A percentile compares a stretch with the other conserved stretches of the same genome.
These are phyloP conservation scores for Neobulgaria alba DNA, from an alignment of 2,329 filamentous ascomycete genomes.

Conservation along the genomic window DNA sequence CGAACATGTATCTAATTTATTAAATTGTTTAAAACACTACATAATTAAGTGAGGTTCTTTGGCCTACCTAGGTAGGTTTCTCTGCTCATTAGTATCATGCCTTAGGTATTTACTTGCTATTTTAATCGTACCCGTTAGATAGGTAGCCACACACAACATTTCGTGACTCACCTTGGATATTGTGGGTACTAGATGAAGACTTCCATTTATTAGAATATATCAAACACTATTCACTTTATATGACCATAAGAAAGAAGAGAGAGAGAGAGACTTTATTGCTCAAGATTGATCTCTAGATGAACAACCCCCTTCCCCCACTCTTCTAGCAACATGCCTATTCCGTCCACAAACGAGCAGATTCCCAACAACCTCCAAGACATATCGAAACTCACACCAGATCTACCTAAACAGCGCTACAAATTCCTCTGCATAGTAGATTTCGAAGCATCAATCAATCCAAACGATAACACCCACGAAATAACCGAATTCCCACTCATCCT, in stretches of 20 bases:
- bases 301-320: not conserved
- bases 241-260: no score
- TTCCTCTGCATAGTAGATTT: slow-evolving; percentile 12
- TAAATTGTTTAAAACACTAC: no score
- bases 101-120: no score
- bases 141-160: no score
- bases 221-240: not conserved
- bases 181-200: no score
- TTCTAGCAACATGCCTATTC: not conserved
- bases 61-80: no score
- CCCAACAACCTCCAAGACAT: slow-evolving; percentile 2
- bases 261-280: slow-evolving; percentile 2
- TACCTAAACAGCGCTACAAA: slow-evolving; percentile 5
- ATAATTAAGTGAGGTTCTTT: no score
- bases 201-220: slow-evolving; percentile 1
- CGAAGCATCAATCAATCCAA: slow-evolving; percentile 10
- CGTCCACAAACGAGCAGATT: slow-evolving; percentile 1
- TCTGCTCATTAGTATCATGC: no score
- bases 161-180: no score
- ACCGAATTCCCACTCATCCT: slow-evolving; percentile 10
- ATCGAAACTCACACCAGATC: slow-evolving; percentile 1
- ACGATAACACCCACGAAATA: slow-evolving; percentile 8
- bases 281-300: not conserved
- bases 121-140: no score
- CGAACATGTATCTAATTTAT: no score